Conservation (phyloP, 352 stramenopile genomes). For the Saprolegnia parasitica region DNA sequence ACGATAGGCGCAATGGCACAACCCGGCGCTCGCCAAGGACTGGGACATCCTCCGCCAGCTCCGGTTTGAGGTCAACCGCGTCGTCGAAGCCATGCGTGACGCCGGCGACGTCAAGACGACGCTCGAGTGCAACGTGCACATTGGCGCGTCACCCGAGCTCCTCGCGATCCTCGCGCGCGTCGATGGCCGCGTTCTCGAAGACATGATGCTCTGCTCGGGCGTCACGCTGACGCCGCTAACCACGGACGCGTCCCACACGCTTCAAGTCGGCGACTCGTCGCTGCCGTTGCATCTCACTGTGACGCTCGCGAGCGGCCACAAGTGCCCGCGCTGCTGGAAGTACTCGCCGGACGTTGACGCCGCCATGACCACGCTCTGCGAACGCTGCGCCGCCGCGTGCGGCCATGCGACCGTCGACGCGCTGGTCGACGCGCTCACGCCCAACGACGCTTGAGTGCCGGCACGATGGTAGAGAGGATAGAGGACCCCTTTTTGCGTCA, state of each 20-base stretch:
- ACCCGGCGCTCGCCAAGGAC: constrained; percentile 51
- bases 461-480: too few relatives aligned
- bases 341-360: constrained; percentile 36
- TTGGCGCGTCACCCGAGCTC: constrained; percentile 46
- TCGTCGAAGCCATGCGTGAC: constrained; percentile 67
- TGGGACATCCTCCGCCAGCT: constrained; percentile 89
- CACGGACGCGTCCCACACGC: constrained; percentile 34
- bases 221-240: constrained; percentile 42
- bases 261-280: constrained; percentile 35
- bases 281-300: constrained; percentile 56
- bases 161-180: constrained; percentile 20
- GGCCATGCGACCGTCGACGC: constrained; percentile 1
- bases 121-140: constrained; percentile 71
- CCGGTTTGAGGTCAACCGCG: constrained; percentile 72
- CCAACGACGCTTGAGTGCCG: too few relatives aligned
- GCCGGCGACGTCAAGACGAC: constrained; percentile 54
- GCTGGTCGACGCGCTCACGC: constrained; percentile 3
- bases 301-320: constrained; percentile 58
- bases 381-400: constrained; percentile 10
- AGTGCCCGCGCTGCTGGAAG: constrained; percentile 88
- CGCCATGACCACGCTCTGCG: constrained; percentile 13
- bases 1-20: constrained; percentile 40
- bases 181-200: constrained; percentile 38
- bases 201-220: constrained; percentile 69
- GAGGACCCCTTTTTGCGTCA: too few relatives aligned